Base-by-base conservation (phyloP, 2,329 filamentous ascomycete species). In the Pseudogymnoascus sp. region DNA sequence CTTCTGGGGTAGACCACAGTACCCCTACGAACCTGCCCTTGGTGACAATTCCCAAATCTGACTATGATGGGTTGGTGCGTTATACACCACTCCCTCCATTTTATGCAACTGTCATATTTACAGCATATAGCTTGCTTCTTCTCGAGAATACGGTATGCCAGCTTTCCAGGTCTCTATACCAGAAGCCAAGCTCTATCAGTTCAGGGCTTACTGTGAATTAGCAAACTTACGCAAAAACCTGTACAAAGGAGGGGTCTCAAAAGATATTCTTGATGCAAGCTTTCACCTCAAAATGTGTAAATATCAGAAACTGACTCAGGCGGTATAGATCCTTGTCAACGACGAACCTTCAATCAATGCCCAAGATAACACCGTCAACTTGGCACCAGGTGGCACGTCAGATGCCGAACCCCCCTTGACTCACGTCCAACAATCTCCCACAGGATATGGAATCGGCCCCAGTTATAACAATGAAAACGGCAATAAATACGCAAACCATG, bases 1-100 rank as follows among this genome's bases (percentile, higher is more conserved):
- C 72, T 23, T 73, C 74, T 62, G 71, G 68, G 49, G 55, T 65
- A 35, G 72, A 78, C 62, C 71, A 72, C 61, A 70, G 72, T 26
- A 72, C 73, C 59, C 72, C 76, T 61, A 43, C 65, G 7, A 31
- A 68, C 63, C 55, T 67, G 8, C 68, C 74, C 14, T 76, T 75
- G 65, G 77, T 89, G 55, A 81, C 78, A 63, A 81, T 91, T 62
- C 76, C 81, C 38, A 84, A 80, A 69, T 72, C 74, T 59, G 85
- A 91, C 69, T 84, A 91, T 73, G 80, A 86, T 59, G 73, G 72
- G 59, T 77, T 91, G 64, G 78, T 85, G 67, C n/a, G 49, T 55
- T 55, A 33, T 19, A 55, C 16, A 33, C 16, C 11, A 19, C 10
- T 21, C 5, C 2, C 49, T 7, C 43, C 14, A 11, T 33, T 33